phyloP scores from a whole-genome alignment of 306 rosid genomes.

The Rubus parviflorus region DNA sequence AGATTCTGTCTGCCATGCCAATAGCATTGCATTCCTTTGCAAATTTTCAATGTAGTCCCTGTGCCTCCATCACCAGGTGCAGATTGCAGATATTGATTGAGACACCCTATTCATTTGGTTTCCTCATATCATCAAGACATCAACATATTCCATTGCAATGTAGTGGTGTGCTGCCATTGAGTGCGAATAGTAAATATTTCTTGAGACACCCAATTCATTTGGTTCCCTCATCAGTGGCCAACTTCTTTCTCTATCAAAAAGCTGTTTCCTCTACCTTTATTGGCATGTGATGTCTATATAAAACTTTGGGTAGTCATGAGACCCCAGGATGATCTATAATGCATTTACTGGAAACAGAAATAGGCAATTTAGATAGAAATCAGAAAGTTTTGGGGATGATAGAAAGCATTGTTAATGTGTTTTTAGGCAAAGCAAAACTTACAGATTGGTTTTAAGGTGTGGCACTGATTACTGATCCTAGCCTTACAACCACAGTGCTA shows the following conservation, averaged over 20 bases:
- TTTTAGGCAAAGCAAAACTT: background rate
- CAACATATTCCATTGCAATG: background rate
- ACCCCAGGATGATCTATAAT: background rate
- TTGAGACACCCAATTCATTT: conserved; percentile 7
- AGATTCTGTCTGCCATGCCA: conserved; percentile 35
- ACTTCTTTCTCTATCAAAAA: conserved; percentile 14
- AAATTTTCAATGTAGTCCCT: background rate
- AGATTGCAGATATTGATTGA: background rate
- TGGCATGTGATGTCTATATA: conserved; percentile 6
- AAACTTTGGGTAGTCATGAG: background rate
- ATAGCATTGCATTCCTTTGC: background rate
- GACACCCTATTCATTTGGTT: conserved; percentile 17
- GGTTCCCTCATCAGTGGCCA: conserved; percentile 27
- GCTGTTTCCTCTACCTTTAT: conserved; percentile 4
- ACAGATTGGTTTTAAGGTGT: background rate
- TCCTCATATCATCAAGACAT: conserved; percentile 5
- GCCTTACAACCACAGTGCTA: background rate
- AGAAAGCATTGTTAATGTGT: background rate
- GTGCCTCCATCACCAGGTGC: conserved; percentile 1
- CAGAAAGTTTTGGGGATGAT: background rate
- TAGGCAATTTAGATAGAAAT: background rate
- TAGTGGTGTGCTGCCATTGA: conserved; percentile 8
- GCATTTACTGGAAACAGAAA: background rate
- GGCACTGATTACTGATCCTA: conserved; percentile 4
- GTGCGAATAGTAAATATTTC: background rate